Conservation (phyloP, 31 red algal genomes). For the Odonthalia washingtoniensis region DNA sequence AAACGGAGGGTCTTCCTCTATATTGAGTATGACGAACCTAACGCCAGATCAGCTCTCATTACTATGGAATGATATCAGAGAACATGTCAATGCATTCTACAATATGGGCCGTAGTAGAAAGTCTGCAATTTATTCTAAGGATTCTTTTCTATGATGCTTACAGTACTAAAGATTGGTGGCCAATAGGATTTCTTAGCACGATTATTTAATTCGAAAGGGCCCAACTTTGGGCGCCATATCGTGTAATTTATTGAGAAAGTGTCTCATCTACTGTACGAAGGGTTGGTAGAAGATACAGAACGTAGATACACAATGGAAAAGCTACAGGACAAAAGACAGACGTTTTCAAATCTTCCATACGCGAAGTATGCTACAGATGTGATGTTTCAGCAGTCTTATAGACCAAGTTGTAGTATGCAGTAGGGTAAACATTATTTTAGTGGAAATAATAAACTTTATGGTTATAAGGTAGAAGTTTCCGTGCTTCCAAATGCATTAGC, state of each 20-base stretch:
- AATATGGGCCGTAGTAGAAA: no score
- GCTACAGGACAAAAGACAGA: neutral
- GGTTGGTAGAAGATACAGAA: neutral
- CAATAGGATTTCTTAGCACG: neutral
- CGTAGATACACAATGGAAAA: no score
- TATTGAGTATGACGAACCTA: conserved; percentile 2
- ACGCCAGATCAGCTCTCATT: no score
- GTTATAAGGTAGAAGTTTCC: conserved; percentile 15
- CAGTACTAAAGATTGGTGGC: neutral
- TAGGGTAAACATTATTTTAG: neutral
- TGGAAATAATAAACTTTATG: conserved; percentile 13
- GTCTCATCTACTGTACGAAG: neutral
- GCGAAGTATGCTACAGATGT: conserved; percentile 13
- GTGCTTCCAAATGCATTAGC: conserved; percentile 22
- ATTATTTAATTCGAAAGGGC: no score
- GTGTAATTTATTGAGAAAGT: neutral
- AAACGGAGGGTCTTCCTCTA: neutral
- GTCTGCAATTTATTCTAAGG: no score
- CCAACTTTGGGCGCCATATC: neutral
- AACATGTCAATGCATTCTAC: no score
- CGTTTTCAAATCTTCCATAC: neutral
- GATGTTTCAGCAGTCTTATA: conserved; percentile 17
- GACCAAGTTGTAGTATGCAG: neutral
- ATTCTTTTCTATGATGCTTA: neutral
- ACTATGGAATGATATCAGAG: no score